These are phyloP conservation scores for Cetraspora pellucida DNA, from an alignment of 192 early-diverging fungal species.

Conservation along the genomic window DNA sequence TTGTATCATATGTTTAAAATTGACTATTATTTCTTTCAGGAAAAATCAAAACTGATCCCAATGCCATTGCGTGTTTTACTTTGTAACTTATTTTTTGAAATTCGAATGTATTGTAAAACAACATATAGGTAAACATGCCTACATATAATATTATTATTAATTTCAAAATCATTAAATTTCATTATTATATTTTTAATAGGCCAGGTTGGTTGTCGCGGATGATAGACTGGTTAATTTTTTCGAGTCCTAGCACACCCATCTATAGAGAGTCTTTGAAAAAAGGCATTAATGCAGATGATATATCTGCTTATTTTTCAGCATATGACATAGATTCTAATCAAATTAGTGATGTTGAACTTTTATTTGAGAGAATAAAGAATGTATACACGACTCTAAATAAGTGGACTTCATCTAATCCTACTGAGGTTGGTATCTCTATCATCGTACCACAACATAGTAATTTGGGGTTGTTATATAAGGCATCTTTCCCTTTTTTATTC, in stretches of 20 bases:
- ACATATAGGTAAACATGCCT: constrained; percentile 44
- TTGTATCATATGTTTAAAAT: neutral
- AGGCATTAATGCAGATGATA: constrained; percentile 38
- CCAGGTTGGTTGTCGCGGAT: constrained; percentile 56
- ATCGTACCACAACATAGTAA: neutral
- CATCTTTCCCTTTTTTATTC: neutral
- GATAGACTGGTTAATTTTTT: constrained; percentile 53
- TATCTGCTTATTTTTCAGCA: constrained; percentile 38
- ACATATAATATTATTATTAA: neutral
- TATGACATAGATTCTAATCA: constrained; percentile 38
- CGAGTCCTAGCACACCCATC: constrained; percentile 28
- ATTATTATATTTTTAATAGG: constrained; percentile 21
- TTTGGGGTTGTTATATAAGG: neutral
- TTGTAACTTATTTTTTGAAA: constrained; percentile 54
- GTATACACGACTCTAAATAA: constrained; percentile 36
- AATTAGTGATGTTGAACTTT: constrained; percentile 47
- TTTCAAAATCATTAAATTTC: neutral
- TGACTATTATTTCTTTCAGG: constrained; percentile 34
- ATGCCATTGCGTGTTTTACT: constrained; percentile 54
- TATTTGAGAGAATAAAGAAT: constrained; percentile 40
- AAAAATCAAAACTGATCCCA: constrained; percentile 50
- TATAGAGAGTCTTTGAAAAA: constrained; percentile 19
- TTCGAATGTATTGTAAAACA: constrained; percentile 59
- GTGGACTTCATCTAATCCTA: neutral
- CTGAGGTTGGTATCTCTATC: constrained; percentile 25